A percentile compares a stretch with the other conserved stretches of the same genome.
Evolutionary conservation across 2,329 filamentous ascomycete species (phyloP).

Genomic region (Colletotrichum sp.): DNA sequence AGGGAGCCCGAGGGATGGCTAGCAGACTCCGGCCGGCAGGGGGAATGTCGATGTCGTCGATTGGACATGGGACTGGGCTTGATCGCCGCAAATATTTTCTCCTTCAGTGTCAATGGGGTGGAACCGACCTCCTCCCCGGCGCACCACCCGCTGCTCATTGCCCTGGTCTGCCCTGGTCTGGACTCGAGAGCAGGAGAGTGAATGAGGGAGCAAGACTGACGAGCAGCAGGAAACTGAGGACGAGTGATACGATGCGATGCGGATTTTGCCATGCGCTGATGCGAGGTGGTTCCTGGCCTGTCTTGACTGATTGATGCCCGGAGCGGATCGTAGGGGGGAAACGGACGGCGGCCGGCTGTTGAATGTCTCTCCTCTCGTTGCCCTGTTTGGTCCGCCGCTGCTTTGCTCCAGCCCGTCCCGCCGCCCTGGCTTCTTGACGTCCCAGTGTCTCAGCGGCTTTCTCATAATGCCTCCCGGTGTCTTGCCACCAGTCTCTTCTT

Average conservation of each 20-base stretch:
- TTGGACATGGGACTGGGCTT: neutral
- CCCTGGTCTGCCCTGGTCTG: neutral
- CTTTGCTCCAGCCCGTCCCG: neutral
- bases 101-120: conserved; percentile 4
- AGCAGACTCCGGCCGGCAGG: conserved; percentile 1
- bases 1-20: neutral
- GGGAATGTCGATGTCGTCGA: conserved; percentile 19
- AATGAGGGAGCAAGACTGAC: neutral
- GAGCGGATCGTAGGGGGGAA: neutral
- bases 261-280: neutral
- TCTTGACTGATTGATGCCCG: neutral
- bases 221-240: neutral
- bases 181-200: neutral
- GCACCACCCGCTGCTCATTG: neutral
- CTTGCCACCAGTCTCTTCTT: neutral
- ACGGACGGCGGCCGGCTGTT: neutral
- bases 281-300: conserved; percentile 12
- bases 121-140: neutral
- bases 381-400: neutral
- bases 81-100: conserved; percentile 9
- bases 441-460: neutral
- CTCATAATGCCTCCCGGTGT: neutral
- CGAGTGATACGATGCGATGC: neutral
- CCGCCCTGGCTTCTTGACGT: neutral
- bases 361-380: neutral